Percentiles rank a stretch among this genome's conserved stretches.
Evolutionary conservation across 1,139 yeast genomes (phyloP).

Genomic region (Suhomyces panamericanus): DNA sequence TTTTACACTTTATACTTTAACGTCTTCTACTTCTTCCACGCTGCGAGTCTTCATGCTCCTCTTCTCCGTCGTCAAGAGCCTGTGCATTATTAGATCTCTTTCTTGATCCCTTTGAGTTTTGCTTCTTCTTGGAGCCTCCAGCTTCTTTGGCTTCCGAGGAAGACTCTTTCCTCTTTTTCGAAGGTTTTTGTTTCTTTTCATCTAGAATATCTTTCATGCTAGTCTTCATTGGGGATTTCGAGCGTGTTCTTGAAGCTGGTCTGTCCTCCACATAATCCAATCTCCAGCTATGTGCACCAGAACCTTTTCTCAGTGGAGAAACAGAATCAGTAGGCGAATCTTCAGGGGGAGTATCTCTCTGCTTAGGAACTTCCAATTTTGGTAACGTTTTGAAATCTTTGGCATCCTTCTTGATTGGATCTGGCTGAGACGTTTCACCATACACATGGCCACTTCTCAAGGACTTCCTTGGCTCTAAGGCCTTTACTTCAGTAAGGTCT

Average conservation of each 20-base stretch:
- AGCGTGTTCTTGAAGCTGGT: slow-evolving; percentile 44
- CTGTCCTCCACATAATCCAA: slow-evolving; percentile 19
- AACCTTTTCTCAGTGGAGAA: slow-evolving; percentile 9
- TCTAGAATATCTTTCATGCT: slow-evolving; percentile 30
- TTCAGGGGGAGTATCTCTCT: slow-evolving; percentile 10
- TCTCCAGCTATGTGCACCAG: slow-evolving; percentile 12
- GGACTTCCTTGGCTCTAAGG: slow-evolving; percentile 13
- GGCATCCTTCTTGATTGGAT: background rate
- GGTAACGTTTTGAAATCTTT: background rate
- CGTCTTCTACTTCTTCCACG: slow-evolving; percentile 7
- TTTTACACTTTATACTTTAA: background rate
- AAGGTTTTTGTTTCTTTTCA: slow-evolving; percentile 19
- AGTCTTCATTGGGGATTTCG: slow-evolving; percentile 44
- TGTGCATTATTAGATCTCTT: background rate
- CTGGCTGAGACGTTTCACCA: slow-evolving; percentile 5
- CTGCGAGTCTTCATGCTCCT: background rate
- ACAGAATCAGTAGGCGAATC: slow-evolving; percentile 6
- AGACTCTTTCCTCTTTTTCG: slow-evolving; percentile 8
- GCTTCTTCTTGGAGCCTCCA: slow-evolving; percentile 14
- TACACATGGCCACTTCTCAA: slow-evolving; percentile 13
- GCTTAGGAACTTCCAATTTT: slow-evolving; percentile 11
- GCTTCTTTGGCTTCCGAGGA: no score
- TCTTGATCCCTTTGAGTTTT: background rate
- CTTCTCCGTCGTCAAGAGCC: background rate
- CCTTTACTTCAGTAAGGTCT: slow-evolving; percentile 12